These are phyloP conservation scores for Petunia secreta DNA, from an alignment of 257 asterid genomes.

Conservation along the genomic window DNA sequence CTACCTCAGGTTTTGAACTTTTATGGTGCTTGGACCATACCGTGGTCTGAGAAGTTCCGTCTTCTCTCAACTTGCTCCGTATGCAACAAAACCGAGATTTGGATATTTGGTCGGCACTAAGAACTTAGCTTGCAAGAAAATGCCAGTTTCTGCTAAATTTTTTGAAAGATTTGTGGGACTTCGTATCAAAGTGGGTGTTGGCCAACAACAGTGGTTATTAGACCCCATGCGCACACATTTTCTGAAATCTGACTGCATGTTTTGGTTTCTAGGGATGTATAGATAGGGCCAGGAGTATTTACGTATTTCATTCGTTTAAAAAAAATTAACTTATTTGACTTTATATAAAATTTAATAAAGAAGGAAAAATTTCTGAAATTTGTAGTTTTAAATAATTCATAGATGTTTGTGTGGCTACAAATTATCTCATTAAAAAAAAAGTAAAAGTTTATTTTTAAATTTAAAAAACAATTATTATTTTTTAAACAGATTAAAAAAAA, in stretches of 20 bases:
- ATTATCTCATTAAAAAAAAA: too few species aligned
- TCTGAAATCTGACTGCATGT: background rate
- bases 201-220: background rate
- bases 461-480: too few species aligned
- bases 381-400: too few species aligned
- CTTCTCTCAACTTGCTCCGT: background rate
- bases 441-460: too few species aligned
- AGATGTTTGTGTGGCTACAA: too few species aligned
- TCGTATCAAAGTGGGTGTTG: background rate
- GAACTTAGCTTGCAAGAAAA: background rate
- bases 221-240: conserved; percentile 19
- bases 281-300: background rate
- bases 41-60: background rate
- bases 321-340: too few species aligned
- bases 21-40: background rate
- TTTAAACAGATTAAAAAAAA: too few species aligned
- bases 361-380: too few species aligned
- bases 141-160: background rate
- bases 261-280: background rate
- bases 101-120: conserved; percentile 6
- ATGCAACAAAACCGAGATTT: background rate
- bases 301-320: too few species aligned
- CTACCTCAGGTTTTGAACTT: background rate
- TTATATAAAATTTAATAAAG: too few species aligned
- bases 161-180: background rate